phyloP scores from a whole-genome alignment of 2,329 filamentous ascomycete species.

The Cladosporium sphaerospermum region DNA sequence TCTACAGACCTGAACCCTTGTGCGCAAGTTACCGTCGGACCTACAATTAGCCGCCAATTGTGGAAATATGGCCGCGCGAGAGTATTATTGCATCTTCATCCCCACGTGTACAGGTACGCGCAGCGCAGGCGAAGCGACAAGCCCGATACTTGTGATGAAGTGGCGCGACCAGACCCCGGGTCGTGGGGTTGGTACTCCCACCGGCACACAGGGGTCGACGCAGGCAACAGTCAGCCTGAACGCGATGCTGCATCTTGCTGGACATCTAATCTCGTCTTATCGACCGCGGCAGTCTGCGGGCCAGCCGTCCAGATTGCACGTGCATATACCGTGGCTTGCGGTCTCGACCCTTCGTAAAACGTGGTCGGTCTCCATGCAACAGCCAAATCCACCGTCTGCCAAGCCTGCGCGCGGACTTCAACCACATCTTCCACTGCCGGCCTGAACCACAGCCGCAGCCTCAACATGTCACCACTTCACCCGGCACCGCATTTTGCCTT shows the following conservation, averaged over 20 bases:
- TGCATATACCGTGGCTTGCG: constrained; percentile 1
- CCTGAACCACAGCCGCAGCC: background rate
- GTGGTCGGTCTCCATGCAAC: background rate
- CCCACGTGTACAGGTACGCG: too few relatives aligned
- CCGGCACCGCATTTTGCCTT: background rate
- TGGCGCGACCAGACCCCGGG: too few relatives aligned
- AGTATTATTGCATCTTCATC: background rate
- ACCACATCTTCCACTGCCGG: background rate
- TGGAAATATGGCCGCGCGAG: background rate
- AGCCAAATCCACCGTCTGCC: background rate
- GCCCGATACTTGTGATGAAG: too few relatives aligned
- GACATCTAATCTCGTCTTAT: background rate
- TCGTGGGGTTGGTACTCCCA: too few relatives aligned
- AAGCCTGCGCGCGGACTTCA: background rate
- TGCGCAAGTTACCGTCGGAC: background rate
- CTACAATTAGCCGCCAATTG: background rate
- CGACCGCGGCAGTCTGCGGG: background rate
- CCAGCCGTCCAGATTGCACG: background rate
- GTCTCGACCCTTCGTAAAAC: constrained; percentile 3
- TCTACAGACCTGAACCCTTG: too few relatives aligned
- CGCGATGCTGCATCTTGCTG: background rate
- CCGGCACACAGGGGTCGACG: background rate
- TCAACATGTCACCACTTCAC: constrained; percentile 2
- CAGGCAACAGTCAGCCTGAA: background rate
- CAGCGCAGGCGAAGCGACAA: too few relatives aligned